These are phyloP conservation scores for Pythium folliculosum DNA, from an alignment of 352 stramenopile genomes.

Conservation along the genomic window DNA sequence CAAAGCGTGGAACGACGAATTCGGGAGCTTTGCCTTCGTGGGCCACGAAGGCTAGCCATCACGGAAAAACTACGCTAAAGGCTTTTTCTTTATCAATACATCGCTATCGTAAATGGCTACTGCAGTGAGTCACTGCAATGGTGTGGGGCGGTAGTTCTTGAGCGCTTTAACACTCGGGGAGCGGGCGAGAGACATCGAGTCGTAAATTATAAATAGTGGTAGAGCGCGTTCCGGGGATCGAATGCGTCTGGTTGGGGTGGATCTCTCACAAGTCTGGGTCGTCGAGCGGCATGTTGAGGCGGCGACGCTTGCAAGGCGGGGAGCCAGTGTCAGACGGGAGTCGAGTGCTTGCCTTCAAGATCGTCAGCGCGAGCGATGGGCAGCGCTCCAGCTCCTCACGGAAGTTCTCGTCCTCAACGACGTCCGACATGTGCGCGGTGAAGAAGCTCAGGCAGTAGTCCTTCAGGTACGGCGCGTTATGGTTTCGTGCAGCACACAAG, in stretches of 20 bases:
- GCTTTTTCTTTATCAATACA: constrained; percentile 7
- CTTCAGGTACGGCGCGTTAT: constrained; percentile 82
- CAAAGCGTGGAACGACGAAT: constrained; percentile 93
- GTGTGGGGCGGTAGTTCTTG: not conserved
- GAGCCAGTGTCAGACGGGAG: constrained; percentile 32
- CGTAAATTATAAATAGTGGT: constrained; percentile 24
- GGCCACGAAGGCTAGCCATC: constrained; percentile 50
- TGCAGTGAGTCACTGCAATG: not conserved
- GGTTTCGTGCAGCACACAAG: constrained; percentile 79
- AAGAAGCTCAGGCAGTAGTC: constrained; percentile 83
- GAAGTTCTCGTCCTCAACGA: constrained; percentile 85
- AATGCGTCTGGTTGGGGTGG: not conserved
- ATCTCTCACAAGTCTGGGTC: constrained; percentile 60
- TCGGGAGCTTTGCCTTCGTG: constrained; percentile 88
- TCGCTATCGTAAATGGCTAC: not conserved
- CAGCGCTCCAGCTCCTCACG: constrained; percentile 79
- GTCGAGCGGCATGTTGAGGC: constrained; percentile 84
- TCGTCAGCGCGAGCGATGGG: constrained; percentile 73
- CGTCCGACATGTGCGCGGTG: constrained; percentile 70
- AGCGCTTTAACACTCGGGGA: constrained; percentile 4
- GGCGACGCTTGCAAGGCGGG: constrained; percentile 64
- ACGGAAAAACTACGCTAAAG: not conserved
- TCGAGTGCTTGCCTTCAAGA: constrained; percentile 66
- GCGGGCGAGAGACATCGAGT: not conserved
- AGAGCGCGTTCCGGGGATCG: not conserved